Percentiles rank a stretch among this genome's conserved stretches.
Evolutionary conservation across 1,284 basidiomycete species (phyloP).

Genomic region (Tylopilus microsporus): DNA sequence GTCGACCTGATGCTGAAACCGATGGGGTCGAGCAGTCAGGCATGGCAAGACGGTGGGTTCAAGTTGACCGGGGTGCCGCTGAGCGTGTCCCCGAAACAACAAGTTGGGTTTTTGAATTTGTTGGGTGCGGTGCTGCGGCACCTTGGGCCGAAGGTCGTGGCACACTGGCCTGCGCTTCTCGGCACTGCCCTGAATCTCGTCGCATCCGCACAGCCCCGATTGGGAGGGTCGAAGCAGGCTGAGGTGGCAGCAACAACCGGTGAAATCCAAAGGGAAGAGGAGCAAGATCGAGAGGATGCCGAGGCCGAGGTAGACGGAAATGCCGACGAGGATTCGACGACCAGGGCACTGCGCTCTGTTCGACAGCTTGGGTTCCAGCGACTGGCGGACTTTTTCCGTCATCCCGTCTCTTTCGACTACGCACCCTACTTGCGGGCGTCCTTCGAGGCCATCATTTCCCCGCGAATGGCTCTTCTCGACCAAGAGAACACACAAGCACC

Average conservation of each 20-base stretch:
- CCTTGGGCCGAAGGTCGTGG: constrained; percentile 66
- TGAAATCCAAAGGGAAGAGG: constrained; percentile 34
- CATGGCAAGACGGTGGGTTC: constrained; percentile 26
- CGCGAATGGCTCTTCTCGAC: constrained; percentile 72
- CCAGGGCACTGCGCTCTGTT: constrained; percentile 55
- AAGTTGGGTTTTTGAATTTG: constrained; percentile 78
- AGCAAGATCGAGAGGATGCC: constrained; percentile 33
- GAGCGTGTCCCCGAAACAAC: constrained; percentile 60
- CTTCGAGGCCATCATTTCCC: constrained; percentile 75
- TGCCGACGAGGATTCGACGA: constrained; percentile 35
- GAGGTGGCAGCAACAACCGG: constrained; percentile 17
- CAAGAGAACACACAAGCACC: constrained; percentile 90
- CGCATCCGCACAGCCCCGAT: constrained; percentile 55
- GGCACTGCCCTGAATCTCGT: constrained; percentile 63
- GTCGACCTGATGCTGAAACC: constrained; percentile 91
- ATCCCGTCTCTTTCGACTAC: constrained; percentile 65
- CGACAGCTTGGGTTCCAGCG: constrained; percentile 84
- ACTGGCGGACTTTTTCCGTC: constrained; percentile 82
- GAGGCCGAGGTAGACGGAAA: constrained; percentile 29
- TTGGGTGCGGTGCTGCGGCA: constrained; percentile 81
- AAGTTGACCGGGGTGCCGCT: constrained; percentile 29
- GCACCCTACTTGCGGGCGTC: constrained; percentile 62
- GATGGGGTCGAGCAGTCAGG: constrained; percentile 42
- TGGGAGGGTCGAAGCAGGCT: constrained; percentile 18
- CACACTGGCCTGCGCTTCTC: constrained; percentile 72